A percentile compares a stretch with the other conserved stretches of the same genome.
Evolutionary conservation across 441 rosid genomes (phyloP).

Genomic region (Francoa sonchifolia): DNA sequence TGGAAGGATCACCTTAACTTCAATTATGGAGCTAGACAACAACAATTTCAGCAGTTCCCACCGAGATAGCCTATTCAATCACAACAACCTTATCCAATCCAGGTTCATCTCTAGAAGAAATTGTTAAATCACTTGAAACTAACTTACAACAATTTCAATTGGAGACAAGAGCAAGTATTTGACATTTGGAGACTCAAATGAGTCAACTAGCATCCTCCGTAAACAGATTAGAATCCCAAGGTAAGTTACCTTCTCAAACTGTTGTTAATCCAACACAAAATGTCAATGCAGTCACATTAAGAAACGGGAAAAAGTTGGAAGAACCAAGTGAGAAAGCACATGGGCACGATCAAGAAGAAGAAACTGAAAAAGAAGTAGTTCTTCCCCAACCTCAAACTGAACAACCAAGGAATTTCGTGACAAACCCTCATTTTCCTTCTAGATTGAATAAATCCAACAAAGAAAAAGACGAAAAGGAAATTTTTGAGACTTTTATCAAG

Average conservation of each 20-base stretch:
- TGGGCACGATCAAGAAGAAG: too few relatives aligned
- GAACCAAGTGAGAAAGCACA: too few relatives aligned
- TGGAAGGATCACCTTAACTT: too few relatives aligned
- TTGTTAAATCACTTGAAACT: neutral
- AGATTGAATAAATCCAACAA: neutral
- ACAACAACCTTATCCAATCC: too few relatives aligned
- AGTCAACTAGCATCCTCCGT: neutral
- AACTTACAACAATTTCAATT: neutral
- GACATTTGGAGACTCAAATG: neutral
- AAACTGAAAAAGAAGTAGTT: too few relatives aligned
- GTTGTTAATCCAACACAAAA: neutral
- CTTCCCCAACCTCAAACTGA: too few relatives aligned
- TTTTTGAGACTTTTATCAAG: neutral
- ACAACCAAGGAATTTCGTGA: neutral
- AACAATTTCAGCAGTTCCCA: too few relatives aligned
- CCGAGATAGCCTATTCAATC: too few relatives aligned
- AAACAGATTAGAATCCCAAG: neutral
- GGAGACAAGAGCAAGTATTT: neutral
- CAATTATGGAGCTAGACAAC: too few relatives aligned
- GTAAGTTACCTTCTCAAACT: too few relatives aligned
- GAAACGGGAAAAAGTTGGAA: neutral
- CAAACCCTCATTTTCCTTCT: neutral
- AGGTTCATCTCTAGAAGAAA: constrained; percentile 2
- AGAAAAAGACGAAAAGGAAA: neutral
- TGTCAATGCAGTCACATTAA: neutral